Evolutionary conservation across 2,329 filamentous ascomycete genomes (phyloP).

Genomic region (Penicillium italicum): DNA sequence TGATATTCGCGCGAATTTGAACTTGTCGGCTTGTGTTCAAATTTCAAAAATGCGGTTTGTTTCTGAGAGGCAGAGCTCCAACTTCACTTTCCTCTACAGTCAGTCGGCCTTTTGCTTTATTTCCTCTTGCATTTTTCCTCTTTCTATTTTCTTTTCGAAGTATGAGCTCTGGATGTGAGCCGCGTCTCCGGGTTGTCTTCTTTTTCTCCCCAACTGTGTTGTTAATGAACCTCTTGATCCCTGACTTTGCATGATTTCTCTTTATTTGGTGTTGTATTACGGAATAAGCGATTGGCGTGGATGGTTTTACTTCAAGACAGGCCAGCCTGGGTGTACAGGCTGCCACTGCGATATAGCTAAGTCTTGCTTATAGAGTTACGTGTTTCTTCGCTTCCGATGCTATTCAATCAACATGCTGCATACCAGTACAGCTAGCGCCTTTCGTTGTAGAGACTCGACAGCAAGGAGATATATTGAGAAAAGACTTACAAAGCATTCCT

Average conservation of each 20-base stretch:
- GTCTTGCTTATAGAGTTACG: conserved; percentile 6
- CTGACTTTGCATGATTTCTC: conserved; percentile 16
- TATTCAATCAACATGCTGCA: conserved; percentile 6
- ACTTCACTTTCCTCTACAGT: neutral
- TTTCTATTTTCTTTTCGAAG: neutral
- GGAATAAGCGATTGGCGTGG: conserved; percentile 25
- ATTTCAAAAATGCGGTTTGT: conserved; percentile 1
- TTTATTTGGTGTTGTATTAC: conserved; percentile 18
- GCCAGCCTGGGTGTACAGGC: conserved; percentile 17
- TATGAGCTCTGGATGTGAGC: neutral
- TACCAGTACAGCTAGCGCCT: neutral
- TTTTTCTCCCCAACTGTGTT: conserved; percentile 15
- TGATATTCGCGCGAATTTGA: neutral
- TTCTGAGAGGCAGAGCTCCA: neutral
- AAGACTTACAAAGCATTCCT: neutral
- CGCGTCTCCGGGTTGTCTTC: conserved; percentile 1
- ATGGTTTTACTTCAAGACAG: conserved; percentile 22
- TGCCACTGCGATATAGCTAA: conserved; percentile 8
- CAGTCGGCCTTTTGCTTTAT: neutral
- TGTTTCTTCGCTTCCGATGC: conserved; percentile 11
- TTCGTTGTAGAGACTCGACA: neutral
- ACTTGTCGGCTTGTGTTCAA: neutral
- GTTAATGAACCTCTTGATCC: conserved; percentile 17
- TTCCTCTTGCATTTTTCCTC: neutral
- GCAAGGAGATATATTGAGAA: neutral